Base-by-base conservation (phyloP, 345 rosid species). In the Laguncularia racemosa region DNA sequence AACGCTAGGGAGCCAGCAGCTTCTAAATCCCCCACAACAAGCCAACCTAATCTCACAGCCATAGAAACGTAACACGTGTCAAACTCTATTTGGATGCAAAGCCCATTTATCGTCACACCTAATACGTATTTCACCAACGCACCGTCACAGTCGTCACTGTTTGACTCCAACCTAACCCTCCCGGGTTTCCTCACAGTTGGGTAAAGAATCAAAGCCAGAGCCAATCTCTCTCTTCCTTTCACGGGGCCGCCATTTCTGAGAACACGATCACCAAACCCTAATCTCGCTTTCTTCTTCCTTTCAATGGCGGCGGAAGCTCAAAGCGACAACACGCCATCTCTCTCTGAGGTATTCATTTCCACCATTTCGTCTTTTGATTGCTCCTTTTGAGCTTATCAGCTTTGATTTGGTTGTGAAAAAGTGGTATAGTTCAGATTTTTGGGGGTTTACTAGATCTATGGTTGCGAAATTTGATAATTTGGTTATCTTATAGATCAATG, bases 281-380 rank as follows among this genome's bases (percentile, higher is more conserved):
- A 16, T 16, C 58, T 13, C 21, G 12, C 11, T 50, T 49, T 18
- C 51, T 8, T 67, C 61, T 28, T 73, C 67, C 59, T 56, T n/a
- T 60, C 65, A n/a, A 13, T 68, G 69, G 86, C 86, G 98, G 91
- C 88, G 66, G 98, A 84, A 33, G 73, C 80, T 61, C 79, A 60
- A 16, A 21, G 68, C 67, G 63, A 67, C 16, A 67, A 60, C 20
- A 47, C 73, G 20, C 77, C 68, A 0, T 63, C 96, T 53, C 81
- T 92, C 16, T 70, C 83, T 5, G 91, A 89, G 91, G 98, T 91
- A 56, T 53, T 52, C 47, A n/a, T 50, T 49, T 48, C 51, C 58
- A 23, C 11, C 20, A 17, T 43, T 13, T 20, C 16, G 20, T 0
- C 26, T 18, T 48, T 1, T 19, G 4, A 7, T 19, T 38, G 4